Evolutionary conservation across 169 alveolate species (phyloP).

Genomic region (Plasmodium inui): DNA sequence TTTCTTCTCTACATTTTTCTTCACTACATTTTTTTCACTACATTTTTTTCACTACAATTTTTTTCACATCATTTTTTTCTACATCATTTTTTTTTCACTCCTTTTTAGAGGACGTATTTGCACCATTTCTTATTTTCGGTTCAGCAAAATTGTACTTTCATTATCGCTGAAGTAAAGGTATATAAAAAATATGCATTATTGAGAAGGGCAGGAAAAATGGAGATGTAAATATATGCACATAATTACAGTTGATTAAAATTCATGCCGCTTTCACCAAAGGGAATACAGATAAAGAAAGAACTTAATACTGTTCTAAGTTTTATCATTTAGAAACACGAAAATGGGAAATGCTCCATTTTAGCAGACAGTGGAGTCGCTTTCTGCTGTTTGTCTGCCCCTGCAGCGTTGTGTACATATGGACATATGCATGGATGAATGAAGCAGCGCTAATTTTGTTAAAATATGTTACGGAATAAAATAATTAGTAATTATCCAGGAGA

Average conservation of each 20-base stretch:
- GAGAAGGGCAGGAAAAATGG: neutral
- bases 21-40: too few relatives aligned
- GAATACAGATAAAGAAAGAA: neutral
- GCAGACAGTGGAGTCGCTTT: neutral
- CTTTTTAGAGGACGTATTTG: neutral
- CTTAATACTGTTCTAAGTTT: neutral
- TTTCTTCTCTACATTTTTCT: neutral
- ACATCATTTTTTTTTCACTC: too few relatives aligned
- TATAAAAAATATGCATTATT: neutral
- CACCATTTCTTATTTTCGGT: neutral
- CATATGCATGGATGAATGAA: neutral
- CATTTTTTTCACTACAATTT: neutral
- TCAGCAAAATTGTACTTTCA: neutral
- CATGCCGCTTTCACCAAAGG: neutral
- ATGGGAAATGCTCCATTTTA: neutral
- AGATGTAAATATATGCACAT: neutral
- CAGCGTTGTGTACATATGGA: neutral
- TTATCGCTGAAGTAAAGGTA: neutral
- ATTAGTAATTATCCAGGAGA: neutral
- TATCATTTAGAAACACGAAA: neutral
- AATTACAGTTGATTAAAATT: neutral
- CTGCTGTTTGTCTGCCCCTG: neutral
- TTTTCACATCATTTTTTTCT: too few relatives aligned
- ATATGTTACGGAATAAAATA: neutral
- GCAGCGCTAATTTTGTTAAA: neutral